Percentiles rank a stretch among this genome's conserved stretches.
Evolutionary conservation across 1,139 yeast genomes (phyloP).

Genomic region (Blastobotrys apis): DNA sequence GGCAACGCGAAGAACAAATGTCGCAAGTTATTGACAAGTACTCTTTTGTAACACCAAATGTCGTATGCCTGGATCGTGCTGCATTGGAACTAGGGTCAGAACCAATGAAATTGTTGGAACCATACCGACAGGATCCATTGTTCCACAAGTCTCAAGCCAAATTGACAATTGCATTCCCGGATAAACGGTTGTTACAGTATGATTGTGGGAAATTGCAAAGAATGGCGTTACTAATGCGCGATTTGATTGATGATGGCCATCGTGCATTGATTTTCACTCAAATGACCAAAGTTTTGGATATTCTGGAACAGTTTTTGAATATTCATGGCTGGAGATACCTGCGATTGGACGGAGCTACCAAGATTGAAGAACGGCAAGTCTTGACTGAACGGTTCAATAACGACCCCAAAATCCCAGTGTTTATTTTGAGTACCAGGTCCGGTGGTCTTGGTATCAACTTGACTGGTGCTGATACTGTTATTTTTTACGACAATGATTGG

Average conservation of each 20-base stretch:
- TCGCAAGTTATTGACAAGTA: constrained; percentile 61
- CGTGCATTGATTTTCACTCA: constrained; percentile 95
- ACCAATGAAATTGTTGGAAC: constrained; percentile 21
- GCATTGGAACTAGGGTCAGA: constrained; percentile 48
- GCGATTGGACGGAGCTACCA: constrained; percentile 96
- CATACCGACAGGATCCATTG: constrained; percentile 38
- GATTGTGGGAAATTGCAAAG: constrained; percentile 97
- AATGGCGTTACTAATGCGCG: constrained; percentile 68
- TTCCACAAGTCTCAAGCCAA: constrained; percentile 84
- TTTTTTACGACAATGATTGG: constrained; percentile 99
- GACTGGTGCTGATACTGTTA: constrained; percentile 98
- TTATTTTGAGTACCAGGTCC: constrained; percentile 89
- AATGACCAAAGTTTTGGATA: constrained; percentile 94
- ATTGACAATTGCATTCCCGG: constrained; percentile 92
- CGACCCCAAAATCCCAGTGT: constrained; percentile 82
- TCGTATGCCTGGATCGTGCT: constrained; percentile 71
- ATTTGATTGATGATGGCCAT: constrained; percentile 80
- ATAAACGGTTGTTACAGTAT: constrained; percentile 82
- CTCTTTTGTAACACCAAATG: constrained; percentile 86
- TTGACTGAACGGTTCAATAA: constrained; percentile 89
- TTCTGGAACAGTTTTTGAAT: constrained; percentile 87
- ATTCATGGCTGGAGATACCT: constrained; percentile 91
- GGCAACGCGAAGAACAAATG: constrained; percentile 45
- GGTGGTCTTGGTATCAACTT: constrained; percentile 97
- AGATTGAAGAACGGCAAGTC: constrained; percentile 92